Evolutionary conservation across 345 rosid genomes (phyloP).

Genomic region (Eutrema japonicum): DNA sequence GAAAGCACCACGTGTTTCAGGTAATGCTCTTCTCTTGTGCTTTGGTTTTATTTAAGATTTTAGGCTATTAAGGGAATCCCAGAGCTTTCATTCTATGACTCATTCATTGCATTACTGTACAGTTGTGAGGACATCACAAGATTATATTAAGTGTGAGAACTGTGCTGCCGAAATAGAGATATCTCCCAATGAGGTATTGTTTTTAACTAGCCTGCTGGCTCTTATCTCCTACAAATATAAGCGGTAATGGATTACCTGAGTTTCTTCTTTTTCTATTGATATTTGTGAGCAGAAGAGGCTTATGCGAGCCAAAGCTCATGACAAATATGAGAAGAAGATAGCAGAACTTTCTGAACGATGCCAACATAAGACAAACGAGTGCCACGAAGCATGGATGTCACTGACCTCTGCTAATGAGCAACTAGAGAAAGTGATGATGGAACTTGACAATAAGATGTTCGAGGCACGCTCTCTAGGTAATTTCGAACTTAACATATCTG

Average conservation of each 20-base stretch:
- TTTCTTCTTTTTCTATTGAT: slow-evolving; percentile 26
- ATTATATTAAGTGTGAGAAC: slow-evolving; percentile 68
- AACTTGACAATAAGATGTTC: slow-evolving; percentile 77
- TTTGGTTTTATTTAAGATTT: background rate
- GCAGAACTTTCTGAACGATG: slow-evolving; percentile 68
- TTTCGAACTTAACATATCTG: slow-evolving; percentile 12
- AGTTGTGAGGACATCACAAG: slow-evolving; percentile 58
- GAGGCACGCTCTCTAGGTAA: slow-evolving; percentile 79
- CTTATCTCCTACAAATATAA: background rate
- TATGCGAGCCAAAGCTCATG: slow-evolving; percentile 70
- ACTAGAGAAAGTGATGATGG: slow-evolving; percentile 88
- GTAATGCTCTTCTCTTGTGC: slow-evolving; percentile 46
- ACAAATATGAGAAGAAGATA: slow-evolving; percentile 84
- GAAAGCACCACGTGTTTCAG: slow-evolving; percentile 62
- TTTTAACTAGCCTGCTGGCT: slow-evolving; percentile 22
- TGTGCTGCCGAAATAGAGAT: slow-evolving; percentile 77
- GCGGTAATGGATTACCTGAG: slow-evolving; percentile 1
- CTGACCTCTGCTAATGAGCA: slow-evolving; percentile 75
- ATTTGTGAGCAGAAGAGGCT: slow-evolving; percentile 66
- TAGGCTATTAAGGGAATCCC: background rate
- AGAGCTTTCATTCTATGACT: slow-evolving; percentile 2
- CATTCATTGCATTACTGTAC: slow-evolving; percentile 37
- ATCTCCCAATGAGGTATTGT: slow-evolving; percentile 69
- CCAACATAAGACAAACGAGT: slow-evolving; percentile 82
- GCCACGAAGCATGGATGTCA: slow-evolving; percentile 99